Evolutionary conservation across 2,329 filamentous ascomycete species (phyloP).

Genomic region (Pleomassaria siparia): DNA sequence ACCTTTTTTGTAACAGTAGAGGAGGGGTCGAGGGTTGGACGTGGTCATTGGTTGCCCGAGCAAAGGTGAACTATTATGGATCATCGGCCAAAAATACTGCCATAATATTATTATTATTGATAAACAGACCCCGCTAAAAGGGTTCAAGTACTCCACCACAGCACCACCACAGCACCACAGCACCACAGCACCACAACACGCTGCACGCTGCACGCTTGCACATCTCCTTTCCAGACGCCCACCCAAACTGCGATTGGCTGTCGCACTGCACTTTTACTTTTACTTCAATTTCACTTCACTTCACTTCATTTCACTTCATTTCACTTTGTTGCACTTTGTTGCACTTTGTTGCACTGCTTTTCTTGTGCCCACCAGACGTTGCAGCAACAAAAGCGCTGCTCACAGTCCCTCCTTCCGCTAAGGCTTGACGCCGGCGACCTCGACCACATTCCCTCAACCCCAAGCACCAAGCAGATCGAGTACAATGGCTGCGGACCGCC

Average conservation of each 20-base stretch:
- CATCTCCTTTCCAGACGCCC: too few relatives aligned
- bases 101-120: too few relatives aligned
- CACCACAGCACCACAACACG: background rate
- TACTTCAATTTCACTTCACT: too few relatives aligned
- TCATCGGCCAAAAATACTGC: background rate
- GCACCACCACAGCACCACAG: background rate
- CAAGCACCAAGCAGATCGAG: background rate
- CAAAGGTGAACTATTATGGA: too few relatives aligned
- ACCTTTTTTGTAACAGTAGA: background rate
- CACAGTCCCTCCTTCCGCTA: slow-evolving; percentile 20
- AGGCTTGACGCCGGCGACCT: slow-evolving; percentile 1
- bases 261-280: too few relatives aligned
- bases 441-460: background rate
- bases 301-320: background rate
- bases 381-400: slow-evolving; percentile 18
- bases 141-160: background rate
- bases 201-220: too few relatives aligned
- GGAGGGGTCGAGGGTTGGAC: background rate
- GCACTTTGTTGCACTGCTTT: background rate
- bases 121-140: slow-evolving; percentile 2
- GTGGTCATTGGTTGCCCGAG: background rate
- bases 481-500: slow-evolving; percentile 31
- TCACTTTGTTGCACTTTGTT: background rate
- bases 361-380: background rate
- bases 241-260: too few relatives aligned